phyloP scores from a whole-genome alignment of 495 filamentous ascomycete species.

The Xylaria palmicola region DNA sequence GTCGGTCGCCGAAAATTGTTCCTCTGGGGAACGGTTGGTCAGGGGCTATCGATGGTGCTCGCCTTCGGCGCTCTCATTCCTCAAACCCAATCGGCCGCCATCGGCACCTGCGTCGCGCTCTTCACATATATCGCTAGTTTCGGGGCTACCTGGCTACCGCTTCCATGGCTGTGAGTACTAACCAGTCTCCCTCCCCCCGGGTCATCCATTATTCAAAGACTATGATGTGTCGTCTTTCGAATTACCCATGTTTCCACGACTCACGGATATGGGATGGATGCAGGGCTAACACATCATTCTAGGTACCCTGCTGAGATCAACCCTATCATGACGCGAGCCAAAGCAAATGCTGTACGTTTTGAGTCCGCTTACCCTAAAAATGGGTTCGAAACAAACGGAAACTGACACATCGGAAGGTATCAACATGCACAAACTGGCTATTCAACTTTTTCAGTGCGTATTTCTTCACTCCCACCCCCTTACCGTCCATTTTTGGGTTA shows the following conservation, averaged over 20 bases:
- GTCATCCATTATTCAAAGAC: neutral
- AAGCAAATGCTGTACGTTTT: slow-evolving; percentile 82
- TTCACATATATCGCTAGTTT: slow-evolving; percentile 80
- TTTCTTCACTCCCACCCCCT: neutral
- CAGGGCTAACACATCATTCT: neutral
- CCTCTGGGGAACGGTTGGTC: slow-evolving; percentile 66
- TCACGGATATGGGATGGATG: neutral
- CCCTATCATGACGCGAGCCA: slow-evolving; percentile 69
- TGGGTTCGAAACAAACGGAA: no score
- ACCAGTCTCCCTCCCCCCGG: neutral
- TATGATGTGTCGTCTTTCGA: no score
- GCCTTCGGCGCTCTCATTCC: slow-evolving; percentile 72
- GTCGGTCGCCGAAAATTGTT: slow-evolving; percentile 72
- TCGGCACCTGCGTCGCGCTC: slow-evolving; percentile 72
- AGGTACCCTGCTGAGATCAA: slow-evolving; percentile 67
- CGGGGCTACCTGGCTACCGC: slow-evolving; percentile 71
- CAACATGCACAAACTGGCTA: slow-evolving; percentile 75
- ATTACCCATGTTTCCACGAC: no score
- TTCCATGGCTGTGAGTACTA: slow-evolving; percentile 59
- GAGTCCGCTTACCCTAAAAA: no score
- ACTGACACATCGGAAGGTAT: no score
- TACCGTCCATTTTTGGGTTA: no score
- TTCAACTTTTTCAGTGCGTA: slow-evolving; percentile 63
- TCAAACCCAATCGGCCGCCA: slow-evolving; percentile 49
- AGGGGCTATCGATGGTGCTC: slow-evolving; percentile 70